Percentiles rank a stretch among this genome's conserved stretches.
Conservation (phyloP, 768 basidiomycete species). For the Cytidiella melzeri region DNA sequence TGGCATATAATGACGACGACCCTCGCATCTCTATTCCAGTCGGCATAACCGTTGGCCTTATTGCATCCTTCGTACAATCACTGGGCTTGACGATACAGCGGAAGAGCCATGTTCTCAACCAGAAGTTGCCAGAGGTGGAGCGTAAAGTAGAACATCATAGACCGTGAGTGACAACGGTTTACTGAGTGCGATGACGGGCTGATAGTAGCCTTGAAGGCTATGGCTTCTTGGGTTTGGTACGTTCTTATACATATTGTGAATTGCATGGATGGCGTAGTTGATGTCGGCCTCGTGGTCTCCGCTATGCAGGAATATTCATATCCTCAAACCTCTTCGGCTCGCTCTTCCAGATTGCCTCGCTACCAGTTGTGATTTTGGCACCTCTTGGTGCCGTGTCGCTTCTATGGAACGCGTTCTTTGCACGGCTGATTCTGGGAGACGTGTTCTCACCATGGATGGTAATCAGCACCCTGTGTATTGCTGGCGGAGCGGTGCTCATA, state of each 20-base stretch:
- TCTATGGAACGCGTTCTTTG: conserved; percentile 93
- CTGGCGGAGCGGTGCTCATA: conserved; percentile 83
- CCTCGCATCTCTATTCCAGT: conserved; percentile 33
- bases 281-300: conserved; percentile 5
- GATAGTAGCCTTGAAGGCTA: conserved; percentile 42
- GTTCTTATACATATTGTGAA: conserved; percentile 14
- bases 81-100: conserved; percentile 89
- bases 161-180: conserved; percentile 48
- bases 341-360: conserved; percentile 85
- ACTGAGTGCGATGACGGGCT: neutral
- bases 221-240: conserved; percentile 81
- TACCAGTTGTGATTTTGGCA: conserved; percentile 92
- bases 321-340: conserved; percentile 86
- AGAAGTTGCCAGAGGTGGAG: conserved; percentile 54
- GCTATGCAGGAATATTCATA: conserved; percentile 58
- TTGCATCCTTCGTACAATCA: conserved; percentile 86
- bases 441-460: conserved; percentile 80
- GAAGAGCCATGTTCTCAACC: conserved; percentile 86
- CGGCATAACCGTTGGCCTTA: conserved; percentile 54
- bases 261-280: conserved; percentile 7
- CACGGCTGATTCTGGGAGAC: conserved; percentile 77
- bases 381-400: conserved; percentile 90
- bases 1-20: conserved; percentile 6
- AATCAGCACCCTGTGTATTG: conserved; percentile 82
- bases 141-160: conserved; percentile 70